These are phyloP conservation scores for Cladosporium velox DNA, from an alignment of 2,329 filamentous ascomycete genomes.

Conservation along the genomic window DNA sequence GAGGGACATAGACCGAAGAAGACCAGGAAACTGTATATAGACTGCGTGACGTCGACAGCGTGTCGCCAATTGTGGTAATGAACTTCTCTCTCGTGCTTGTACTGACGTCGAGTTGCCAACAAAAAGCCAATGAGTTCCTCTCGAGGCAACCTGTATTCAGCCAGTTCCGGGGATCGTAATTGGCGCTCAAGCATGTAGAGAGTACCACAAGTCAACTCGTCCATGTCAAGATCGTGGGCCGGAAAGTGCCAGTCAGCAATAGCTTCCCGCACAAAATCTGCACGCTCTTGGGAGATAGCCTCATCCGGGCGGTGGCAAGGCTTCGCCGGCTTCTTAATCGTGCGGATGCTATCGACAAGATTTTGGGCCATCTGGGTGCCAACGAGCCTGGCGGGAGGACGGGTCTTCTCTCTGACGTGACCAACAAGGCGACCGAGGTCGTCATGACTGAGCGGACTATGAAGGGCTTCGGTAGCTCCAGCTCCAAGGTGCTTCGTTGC, in stretches of 20 bases:
- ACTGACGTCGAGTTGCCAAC: slow-evolving; percentile 85
- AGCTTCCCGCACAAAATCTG: slow-evolving; percentile 61
- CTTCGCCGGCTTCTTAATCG: slow-evolving; percentile 24
- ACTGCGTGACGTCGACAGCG: slow-evolving; percentile 93
- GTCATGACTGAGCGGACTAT: slow-evolving; percentile 73
- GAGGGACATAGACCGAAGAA: slow-evolving; percentile 61
- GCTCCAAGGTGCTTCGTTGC: slow-evolving; percentile 69
- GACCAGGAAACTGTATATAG: slow-evolving; percentile 86
- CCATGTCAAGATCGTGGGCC: slow-evolving; percentile 84
- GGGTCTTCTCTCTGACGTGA: slow-evolving; percentile 34
- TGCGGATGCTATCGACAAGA: slow-evolving; percentile 33
- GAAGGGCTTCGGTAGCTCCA: slow-evolving; percentile 83
- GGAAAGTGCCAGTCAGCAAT: slow-evolving; percentile 85
- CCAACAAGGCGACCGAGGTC: slow-evolving; percentile 36
- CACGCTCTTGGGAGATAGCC: slow-evolving; percentile 64
- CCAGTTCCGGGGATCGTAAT: slow-evolving; percentile 76
- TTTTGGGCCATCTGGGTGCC: slow-evolving; percentile 36
- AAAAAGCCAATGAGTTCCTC: slow-evolving; percentile 77
- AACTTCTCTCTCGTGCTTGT: slow-evolving; percentile 64
- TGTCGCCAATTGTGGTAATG: slow-evolving; percentile 96
- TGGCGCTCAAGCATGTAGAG: slow-evolving; percentile 88
- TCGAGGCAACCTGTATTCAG: slow-evolving; percentile 54
- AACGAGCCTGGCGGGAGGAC: slow-evolving; percentile 31
- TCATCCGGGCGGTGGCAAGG: slow-evolving; percentile 56
- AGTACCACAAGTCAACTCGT: slow-evolving; percentile 85